A percentile compares a stretch with the other conserved stretches of the same genome.
Conservation (phyloP, 23 red algal species). For the Gracilaria gracilis region DNA sequence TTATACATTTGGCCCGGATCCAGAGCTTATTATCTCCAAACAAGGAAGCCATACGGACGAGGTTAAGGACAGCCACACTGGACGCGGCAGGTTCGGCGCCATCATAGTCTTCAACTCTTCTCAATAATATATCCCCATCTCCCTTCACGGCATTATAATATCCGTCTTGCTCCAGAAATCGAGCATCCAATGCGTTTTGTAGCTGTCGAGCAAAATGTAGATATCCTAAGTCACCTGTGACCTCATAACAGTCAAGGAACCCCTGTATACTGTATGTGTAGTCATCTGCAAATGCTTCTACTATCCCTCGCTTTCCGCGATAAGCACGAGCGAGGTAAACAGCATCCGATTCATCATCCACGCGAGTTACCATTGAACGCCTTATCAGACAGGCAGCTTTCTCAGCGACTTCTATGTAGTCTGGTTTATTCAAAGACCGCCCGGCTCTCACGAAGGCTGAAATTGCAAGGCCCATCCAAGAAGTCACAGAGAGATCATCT, state of each 20-base stretch:
- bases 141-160: conserved; percentile 64
- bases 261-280: conserved; percentile 74
- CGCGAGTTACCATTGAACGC: conserved; percentile 56
- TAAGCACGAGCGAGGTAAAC: conserved; percentile 61
- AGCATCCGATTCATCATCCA: conserved; percentile 33
- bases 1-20: conserved; percentile 25
- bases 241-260: conserved; percentile 78
- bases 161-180: conserved; percentile 81
- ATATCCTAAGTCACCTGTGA: conserved; percentile 57
- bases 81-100: conserved; percentile 80
- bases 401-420: conserved; percentile 64
- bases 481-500: conserved; percentile 74
- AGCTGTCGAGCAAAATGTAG: conserved; percentile 65
- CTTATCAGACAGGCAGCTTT: conserved; percentile 63
- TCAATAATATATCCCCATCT: conserved; percentile 64
- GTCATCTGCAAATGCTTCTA: conserved; percentile 84
- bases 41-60: conserved; percentile 71
- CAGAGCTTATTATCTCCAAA: conserved; percentile 53
- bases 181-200: conserved; percentile 75
- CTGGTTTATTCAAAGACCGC: conserved; percentile 41
- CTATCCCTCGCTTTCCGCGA: conserved; percentile 53
- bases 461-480: conserved; percentile 75
- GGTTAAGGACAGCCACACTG: conserved; percentile 67
- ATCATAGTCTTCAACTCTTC: conserved; percentile 84
- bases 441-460: conserved; percentile 64